Conservation (phyloP, 805 yeast genomes). For the Lipomyces oligophaga region DNA sequence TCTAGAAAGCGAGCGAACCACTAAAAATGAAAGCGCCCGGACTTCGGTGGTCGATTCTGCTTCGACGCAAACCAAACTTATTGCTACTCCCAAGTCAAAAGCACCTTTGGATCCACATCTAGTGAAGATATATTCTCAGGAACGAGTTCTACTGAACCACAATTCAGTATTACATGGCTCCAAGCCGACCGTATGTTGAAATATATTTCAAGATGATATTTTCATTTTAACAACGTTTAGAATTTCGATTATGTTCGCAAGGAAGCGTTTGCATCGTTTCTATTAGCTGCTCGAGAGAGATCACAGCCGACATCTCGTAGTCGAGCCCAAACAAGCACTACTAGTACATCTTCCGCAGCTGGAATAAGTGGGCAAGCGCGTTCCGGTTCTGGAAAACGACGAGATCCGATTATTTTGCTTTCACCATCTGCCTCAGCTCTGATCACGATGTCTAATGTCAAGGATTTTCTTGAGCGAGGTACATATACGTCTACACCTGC, state of each 20-base stretch:
- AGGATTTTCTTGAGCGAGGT: slow-evolving; percentile 70
- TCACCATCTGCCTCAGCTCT: slow-evolving; percentile 79
- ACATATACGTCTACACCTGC: slow-evolving; percentile 50
- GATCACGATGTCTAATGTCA: slow-evolving; percentile 60
- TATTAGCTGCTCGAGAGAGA: slow-evolving; percentile 13
- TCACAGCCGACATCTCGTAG: not conserved
- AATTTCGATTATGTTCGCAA: slow-evolving; percentile 37
- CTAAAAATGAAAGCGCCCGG: not conserved
- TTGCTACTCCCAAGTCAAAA: not conserved
- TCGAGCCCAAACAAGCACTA: not conserved
- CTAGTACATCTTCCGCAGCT: slow-evolving; percentile 3
- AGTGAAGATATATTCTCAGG: slow-evolving; percentile 46
- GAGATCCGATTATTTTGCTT: slow-evolving; percentile 67
- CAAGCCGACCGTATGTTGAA: slow-evolving; percentile 30
- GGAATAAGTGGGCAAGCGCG: slow-evolving; percentile 1
- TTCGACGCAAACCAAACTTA: not conserved
- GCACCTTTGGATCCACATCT: slow-evolving; percentile 49
- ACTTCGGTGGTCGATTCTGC: not conserved
- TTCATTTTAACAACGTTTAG: not conserved
- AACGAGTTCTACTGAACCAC: slow-evolving; percentile 43
- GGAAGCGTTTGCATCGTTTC: slow-evolving; percentile 34
- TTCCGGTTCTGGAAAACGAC: slow-evolving; percentile 35
- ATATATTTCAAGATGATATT: not conserved
- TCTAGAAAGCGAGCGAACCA: not conserved
- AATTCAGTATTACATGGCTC: slow-evolving; percentile 41